Percentiles rank a stretch among this genome's conserved stretches.
Conservation (phyloP, 2,329 filamentous ascomycete species). For the Nannizziopsis arthrosporioides region DNA sequence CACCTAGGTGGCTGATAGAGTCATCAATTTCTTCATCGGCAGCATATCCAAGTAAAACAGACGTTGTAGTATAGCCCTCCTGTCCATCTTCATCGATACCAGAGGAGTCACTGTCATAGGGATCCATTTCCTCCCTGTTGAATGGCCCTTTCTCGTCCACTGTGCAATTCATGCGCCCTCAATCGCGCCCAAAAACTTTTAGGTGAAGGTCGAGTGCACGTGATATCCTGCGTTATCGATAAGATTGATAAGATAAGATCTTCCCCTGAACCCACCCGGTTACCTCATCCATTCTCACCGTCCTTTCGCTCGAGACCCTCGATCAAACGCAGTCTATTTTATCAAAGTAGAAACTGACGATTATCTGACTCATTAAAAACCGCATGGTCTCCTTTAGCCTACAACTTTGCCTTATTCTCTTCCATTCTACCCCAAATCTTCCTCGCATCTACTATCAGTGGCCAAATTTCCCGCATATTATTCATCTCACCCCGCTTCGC, state of each 20-base stretch:
- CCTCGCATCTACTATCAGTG: slow-evolving; percentile 17
- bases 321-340: too few relatives aligned
- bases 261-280: neutral
- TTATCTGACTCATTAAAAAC: neutral
- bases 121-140: slow-evolving; percentile 30
- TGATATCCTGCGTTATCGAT: neutral
- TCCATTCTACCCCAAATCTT: slow-evolving; percentile 15
- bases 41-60: slow-evolving; percentile 81
- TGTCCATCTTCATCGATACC: slow-evolving; percentile 50
- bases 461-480: slow-evolving; percentile 17
- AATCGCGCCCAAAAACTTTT: slow-evolving; percentile 5
- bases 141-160: neutral
- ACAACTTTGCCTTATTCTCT: slow-evolving; percentile 13
- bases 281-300: neutral
- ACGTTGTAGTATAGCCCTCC: slow-evolving; percentile 48
- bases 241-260: slow-evolving; percentile 2
- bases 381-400: neutral
- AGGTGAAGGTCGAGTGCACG: neutral
- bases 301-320: too few relatives aligned
- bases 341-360: neutral
- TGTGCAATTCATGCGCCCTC: neutral
- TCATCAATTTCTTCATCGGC: slow-evolving; percentile 70
- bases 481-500: slow-evolving; percentile 20
- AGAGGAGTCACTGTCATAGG: slow-evolving; percentile 80
- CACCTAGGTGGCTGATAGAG: slow-evolving; percentile 76